phyloP scores from a whole-genome alignment of 73 alveolate species.

The Effrenium voratum region DNA sequence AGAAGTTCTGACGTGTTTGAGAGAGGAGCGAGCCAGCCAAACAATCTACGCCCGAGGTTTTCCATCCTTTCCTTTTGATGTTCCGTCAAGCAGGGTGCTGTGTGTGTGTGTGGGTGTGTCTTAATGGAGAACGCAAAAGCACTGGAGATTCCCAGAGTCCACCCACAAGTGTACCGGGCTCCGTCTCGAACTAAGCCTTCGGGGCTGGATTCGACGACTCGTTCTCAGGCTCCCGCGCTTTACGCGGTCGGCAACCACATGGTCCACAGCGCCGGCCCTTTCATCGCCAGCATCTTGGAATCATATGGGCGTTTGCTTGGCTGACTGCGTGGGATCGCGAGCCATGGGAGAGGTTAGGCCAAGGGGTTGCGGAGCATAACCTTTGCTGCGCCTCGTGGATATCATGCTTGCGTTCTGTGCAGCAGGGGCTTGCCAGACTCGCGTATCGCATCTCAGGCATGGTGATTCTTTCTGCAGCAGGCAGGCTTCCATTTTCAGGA shows the following conservation, averaged over 20 bases:
- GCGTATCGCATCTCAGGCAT: too few relatives aligned
- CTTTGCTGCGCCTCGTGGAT: too few relatives aligned
- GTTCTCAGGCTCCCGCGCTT: conserved; percentile 49
- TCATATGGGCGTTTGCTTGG: neutral
- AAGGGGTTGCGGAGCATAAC: neutral
- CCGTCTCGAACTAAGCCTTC: neutral
- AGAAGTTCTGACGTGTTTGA: too few relatives aligned
- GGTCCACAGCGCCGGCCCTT: conserved; percentile 25
- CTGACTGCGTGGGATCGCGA: neutral
- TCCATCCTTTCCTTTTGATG: too few relatives aligned
- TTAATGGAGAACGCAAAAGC: neutral
- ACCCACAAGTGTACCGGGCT: neutral
- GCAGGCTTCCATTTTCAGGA: too few relatives aligned
- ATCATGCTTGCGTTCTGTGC: too few relatives aligned
- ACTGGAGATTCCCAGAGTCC: neutral
- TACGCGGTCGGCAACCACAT: conserved; percentile 26
- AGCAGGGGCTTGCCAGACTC: too few relatives aligned
- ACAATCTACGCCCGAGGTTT: too few relatives aligned
- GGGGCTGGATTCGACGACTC: neutral
- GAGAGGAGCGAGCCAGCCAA: too few relatives aligned
- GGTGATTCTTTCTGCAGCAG: too few relatives aligned
- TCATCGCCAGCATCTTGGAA: conserved; percentile 12
- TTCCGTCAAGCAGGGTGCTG: too few relatives aligned
- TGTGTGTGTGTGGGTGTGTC: too few relatives aligned
- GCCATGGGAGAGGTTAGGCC: neutral